phyloP scores from a whole-genome alignment of 768 basidiomycete species.

The Russula virescens region DNA sequence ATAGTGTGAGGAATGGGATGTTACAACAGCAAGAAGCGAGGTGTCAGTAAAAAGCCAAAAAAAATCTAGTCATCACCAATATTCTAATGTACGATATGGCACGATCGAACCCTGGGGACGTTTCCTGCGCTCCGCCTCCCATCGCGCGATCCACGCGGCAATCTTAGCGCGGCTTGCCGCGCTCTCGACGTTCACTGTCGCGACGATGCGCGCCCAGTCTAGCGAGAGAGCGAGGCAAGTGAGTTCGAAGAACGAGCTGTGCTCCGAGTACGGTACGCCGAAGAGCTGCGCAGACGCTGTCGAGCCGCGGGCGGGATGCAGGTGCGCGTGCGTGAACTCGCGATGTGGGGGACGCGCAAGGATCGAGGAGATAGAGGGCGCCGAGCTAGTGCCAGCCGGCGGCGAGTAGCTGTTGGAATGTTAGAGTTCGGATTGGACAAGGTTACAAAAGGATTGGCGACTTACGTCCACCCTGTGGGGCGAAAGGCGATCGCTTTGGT shows the following conservation, averaged over 20 bases:
- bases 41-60: no score
- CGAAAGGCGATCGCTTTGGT: constrained; percentile 73
- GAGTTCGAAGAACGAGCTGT: constrained; percentile 92
- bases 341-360: constrained; percentile 61
- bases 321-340: constrained; percentile 62
- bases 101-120: constrained; percentile 34
- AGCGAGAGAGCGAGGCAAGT: constrained; percentile 92
- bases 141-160: constrained; percentile 81
- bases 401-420: constrained; percentile 50
- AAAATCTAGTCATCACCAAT: constrained; percentile 36
- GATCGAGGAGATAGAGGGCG: constrained; percentile 61
- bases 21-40: no score
- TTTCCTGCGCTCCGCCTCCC: constrained; percentile 77
- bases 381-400: constrained; percentile 54
- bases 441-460: constrained; percentile 16
- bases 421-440: no score
- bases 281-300: constrained; percentile 65
- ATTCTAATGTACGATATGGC: constrained; percentile 38
- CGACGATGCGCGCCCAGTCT: constrained; percentile 83
- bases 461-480: constrained; percentile 96
- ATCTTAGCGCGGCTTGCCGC: constrained; percentile 75
- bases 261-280: constrained; percentile 91
- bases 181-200: constrained; percentile 87
- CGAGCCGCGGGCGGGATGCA: constrained; percentile 67
- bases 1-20: no score